Percentiles rank a stretch among this genome's conserved stretches.
Evolutionary conservation across 2,329 filamentous ascomycete genomes (phyloP).

Genomic region (Periconia sp.): DNA sequence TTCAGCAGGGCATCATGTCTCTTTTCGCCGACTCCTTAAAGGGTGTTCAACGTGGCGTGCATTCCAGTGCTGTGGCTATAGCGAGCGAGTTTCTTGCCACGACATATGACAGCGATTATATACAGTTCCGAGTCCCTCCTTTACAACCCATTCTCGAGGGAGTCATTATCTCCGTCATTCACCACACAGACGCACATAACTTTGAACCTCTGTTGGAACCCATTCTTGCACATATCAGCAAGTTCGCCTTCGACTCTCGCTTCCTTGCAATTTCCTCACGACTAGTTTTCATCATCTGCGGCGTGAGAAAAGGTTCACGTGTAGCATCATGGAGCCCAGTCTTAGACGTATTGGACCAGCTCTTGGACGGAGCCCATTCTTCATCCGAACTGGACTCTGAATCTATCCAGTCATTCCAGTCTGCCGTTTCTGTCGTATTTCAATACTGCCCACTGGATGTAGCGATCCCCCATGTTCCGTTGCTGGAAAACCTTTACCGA

Average conservation of each 20-base stretch:
- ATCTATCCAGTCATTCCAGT: slow-evolving; percentile 43
- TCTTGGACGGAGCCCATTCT: slow-evolving; percentile 41
- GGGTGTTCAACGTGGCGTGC: slow-evolving; percentile 60
- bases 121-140: slow-evolving; percentile 50
- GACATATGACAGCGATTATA: slow-evolving; percentile 25
- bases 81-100: slow-evolving; percentile 52
- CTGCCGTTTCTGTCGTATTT: slow-evolving; percentile 64
- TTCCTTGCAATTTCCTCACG: slow-evolving; percentile 31
- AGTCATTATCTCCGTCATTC: slow-evolving; percentile 77
- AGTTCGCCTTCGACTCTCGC: slow-evolving; percentile 48
- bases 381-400: slow-evolving; percentile 27
- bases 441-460: slow-evolving; percentile 78
- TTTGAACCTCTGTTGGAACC: slow-evolving; percentile 69
- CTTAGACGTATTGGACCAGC: slow-evolving; percentile 47
- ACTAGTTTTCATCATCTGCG: slow-evolving; percentile 69
- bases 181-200: slow-evolving; percentile 74
- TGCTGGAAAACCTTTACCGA: slow-evolving; percentile 65
- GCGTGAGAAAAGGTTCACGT: slow-evolving; percentile 78
- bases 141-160: slow-evolving; percentile 68
- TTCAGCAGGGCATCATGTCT: slow-evolving; percentile 86
- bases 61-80: slow-evolving; percentile 59
- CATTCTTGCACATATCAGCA: slow-evolving; percentile 46
- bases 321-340: slow-evolving; percentile 71
- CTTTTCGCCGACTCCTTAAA: slow-evolving; percentile 83
- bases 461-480: slow-evolving; percentile 68